Percentiles rank a stretch among this genome's conserved stretches.
Evolutionary conservation across 2,329 filamentous ascomycete genomes (phyloP).

Genomic region (Colletotrichum ledebouriae): DNA sequence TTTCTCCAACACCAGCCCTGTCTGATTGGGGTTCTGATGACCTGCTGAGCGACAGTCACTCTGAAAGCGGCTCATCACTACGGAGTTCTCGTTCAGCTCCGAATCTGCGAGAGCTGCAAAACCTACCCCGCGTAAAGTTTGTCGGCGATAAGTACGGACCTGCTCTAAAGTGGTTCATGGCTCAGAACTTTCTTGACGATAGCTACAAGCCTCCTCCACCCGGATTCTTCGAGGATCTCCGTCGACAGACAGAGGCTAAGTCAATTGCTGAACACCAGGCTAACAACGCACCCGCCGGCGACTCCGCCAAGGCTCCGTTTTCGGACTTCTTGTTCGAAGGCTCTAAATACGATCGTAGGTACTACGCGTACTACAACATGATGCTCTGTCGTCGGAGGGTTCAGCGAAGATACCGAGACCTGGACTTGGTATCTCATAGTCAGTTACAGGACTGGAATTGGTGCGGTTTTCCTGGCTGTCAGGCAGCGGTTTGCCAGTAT

Average conservation of each 20-base stretch:
- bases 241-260: neutral
- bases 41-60: neutral
- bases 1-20: slow-evolving; percentile 1
- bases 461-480: slow-evolving; percentile 15
- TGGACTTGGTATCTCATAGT: neutral
- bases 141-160: neutral
- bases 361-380: slow-evolving; percentile 12
- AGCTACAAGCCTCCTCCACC: neutral
- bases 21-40: slow-evolving; percentile 8
- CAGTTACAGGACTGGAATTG: slow-evolving; percentile 10
- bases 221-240: neutral
- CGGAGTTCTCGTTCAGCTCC: neutral
- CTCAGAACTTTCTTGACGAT: slow-evolving; percentile 6
- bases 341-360: neutral
- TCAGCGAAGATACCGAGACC: neutral
- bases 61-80: neutral
- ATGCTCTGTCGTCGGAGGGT: slow-evolving; percentile 11
- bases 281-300: neutral
- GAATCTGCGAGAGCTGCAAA: neutral
- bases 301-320: neutral
- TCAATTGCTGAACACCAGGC: too few relatives aligned
- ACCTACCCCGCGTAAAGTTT: neutral
- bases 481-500: neutral
- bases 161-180: slow-evolving; percentile 17
- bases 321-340: neutral